These are phyloP conservation scores for Andalucia godoyi DNA, from an alignment of 78 protist species.

Conservation along the genomic window DNA sequence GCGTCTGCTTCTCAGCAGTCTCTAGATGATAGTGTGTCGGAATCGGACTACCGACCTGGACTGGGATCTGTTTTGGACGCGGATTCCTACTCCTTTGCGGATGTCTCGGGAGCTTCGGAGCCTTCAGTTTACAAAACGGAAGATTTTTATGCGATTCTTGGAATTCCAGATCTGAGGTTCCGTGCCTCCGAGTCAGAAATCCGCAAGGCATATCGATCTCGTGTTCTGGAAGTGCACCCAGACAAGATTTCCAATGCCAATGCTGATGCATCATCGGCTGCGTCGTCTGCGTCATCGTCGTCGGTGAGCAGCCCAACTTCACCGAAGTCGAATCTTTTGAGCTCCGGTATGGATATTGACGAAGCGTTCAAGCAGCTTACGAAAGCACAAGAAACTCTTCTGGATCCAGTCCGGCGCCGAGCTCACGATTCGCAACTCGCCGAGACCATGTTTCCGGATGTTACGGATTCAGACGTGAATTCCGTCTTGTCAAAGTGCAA, in stretches of 20 bases:
- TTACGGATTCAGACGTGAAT: neutral
- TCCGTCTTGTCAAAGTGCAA: too few relatives aligned
- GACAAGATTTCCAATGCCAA: neutral
- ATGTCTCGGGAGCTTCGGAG: too few relatives aligned
- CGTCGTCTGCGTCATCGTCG: slow-evolving; percentile 26
- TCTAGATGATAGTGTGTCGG: too few relatives aligned
- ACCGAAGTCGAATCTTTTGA: slow-evolving; percentile 29
- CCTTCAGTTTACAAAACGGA: too few relatives aligned
- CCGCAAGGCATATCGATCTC: slow-evolving; percentile 18
- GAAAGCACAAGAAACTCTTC: slow-evolving; percentile 55
- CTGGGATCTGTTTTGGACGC: too few relatives aligned
- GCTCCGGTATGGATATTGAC: slow-evolving; percentile 21
- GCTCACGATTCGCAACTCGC: slow-evolving; percentile 63
- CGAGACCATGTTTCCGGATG: slow-evolving; percentile 55
- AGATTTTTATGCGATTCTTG: too few relatives aligned
- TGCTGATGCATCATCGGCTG: neutral
- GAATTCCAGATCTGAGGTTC: too few relatives aligned
- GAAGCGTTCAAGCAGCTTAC: slow-evolving; percentile 51
- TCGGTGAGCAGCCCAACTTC: slow-evolving; percentile 75
- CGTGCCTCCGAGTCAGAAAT: slow-evolving; percentile 72
- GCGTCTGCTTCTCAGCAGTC: too few relatives aligned
- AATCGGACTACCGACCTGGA: too few relatives aligned
- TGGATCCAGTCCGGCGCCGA: slow-evolving; percentile 37
- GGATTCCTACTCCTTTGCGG: too few relatives aligned
- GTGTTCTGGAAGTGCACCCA: neutral